phyloP scores from a whole-genome alignment of 305 asterid species.

The Petunia hybrid region DNA sequence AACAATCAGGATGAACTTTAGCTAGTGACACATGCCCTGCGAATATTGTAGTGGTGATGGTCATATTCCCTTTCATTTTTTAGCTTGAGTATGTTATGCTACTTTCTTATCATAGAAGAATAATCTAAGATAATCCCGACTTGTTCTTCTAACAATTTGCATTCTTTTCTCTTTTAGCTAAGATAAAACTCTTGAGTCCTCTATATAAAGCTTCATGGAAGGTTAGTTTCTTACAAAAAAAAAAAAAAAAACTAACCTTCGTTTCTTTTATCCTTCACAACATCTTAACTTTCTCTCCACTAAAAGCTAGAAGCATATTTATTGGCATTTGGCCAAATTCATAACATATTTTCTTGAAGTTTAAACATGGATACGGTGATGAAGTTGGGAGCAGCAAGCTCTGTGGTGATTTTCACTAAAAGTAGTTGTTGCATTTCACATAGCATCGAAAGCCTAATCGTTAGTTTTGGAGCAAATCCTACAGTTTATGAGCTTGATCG shows the following conservation, averaged over 20 bases:
- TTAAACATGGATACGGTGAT: slow-evolving; percentile 48
- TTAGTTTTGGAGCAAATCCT: slow-evolving; percentile 67
- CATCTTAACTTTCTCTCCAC: background rate
- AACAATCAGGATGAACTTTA: too few relatives aligned
- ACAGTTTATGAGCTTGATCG: slow-evolving; percentile 58
- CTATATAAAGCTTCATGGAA: slow-evolving; percentile 19
- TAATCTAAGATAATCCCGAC: slow-evolving; percentile 1
- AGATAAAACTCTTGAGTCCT: background rate
- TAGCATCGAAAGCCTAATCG: slow-evolving; percentile 48
- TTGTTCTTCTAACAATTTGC: background rate
- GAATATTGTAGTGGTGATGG: slow-evolving; percentile 3
- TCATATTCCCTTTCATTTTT: background rate
- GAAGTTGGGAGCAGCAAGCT: slow-evolving; percentile 44
- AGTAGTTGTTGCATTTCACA: slow-evolving; percentile 67
- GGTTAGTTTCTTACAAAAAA: background rate
- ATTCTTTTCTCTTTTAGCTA: background rate
- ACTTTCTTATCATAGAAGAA: slow-evolving; percentile 9
- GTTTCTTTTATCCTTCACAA: background rate
- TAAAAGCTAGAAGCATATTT: background rate
- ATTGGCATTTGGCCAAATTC: background rate
- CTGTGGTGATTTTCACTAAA: slow-evolving; percentile 74
- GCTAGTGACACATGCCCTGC: background rate
- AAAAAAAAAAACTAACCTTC: too few relatives aligned
- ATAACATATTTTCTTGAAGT: background rate
- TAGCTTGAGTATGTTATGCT: background rate